Base-by-base conservation (phyloP, 768 basidiomycete genomes). In the Pholiota molesta region DNA sequence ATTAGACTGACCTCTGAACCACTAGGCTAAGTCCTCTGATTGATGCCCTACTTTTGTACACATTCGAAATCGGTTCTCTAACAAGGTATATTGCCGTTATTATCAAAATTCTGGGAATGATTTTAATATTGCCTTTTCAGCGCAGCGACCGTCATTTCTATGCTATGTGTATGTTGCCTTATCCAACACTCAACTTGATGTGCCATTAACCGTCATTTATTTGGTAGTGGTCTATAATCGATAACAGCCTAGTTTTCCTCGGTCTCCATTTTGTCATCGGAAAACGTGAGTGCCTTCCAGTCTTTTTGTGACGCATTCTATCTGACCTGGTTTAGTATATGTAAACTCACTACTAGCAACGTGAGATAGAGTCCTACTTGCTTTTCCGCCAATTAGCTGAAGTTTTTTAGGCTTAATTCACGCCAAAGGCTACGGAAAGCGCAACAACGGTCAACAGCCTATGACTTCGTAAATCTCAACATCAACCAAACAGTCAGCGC, bases 61-160 rank as follows among this genome's bases (percentile, higher is more conserved):
- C 82, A 0, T 79, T 84, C 53, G 83, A 85, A 67, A 84, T 78
- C 47, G 82, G 82, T 26, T 72, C 78, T 17, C 69, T 84, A 39
- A 84, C 83, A 14, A 78, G 80, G 79, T 79, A 65, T 45, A 66
- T 61, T 17, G 13, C 14, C 14, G 14, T 19, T 19, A 23, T 57
- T 23, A 11, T 3, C 28, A 55, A 11, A 14, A 26, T 19, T 35
- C 23, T 42, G 47, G 44, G 21, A 21, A 47, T 52, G 19, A 33
- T 23, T 52, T 17, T 19, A 19, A 51, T 23, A 17, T 45, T 23
- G 10, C 58, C 47, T 19, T 53, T 51, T 23, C 31, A 78, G 77
- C 42, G 74, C 77, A 21, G 81, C 76, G 5, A 81, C 81, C 3
- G 74, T 79, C 9, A 66, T 78, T n/a, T 78, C 81, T 8, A 77